These are phyloP conservation scores for Trichosanthes truncata DNA, from an alignment of 306 rosid species.

Conservation along the genomic window DNA sequence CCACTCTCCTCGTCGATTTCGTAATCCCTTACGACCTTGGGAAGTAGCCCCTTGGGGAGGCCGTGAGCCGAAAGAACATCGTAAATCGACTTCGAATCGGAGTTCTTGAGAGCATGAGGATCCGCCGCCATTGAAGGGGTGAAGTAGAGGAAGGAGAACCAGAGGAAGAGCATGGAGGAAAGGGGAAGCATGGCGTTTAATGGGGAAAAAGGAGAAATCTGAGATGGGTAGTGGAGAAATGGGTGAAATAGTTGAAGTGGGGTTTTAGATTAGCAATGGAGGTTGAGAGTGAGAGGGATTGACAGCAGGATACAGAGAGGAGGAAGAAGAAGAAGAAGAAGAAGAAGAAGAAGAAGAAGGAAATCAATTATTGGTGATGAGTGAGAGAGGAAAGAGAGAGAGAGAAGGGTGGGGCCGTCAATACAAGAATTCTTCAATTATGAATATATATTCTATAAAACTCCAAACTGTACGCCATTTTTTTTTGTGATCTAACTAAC, in stretches of 20 bases:
- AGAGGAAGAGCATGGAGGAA: slow-evolving; percentile 5
- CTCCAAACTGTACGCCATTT: slow-evolving; percentile 2
- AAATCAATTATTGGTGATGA: slow-evolving; percentile 61
- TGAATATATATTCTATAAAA: slow-evolving; percentile 10
- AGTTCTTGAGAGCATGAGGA: not conserved
- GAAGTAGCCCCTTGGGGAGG: slow-evolving; percentile 78
- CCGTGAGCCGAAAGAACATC: slow-evolving; percentile 50
- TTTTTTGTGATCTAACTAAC: slow-evolving; percentile 4
- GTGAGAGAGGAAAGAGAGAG: not conserved
- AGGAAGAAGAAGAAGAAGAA: slow-evolving; percentile 24
- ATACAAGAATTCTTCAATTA: slow-evolving; percentile 8
- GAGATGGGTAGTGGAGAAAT: not conserved
- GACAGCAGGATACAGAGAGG: not conserved
- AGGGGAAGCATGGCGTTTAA: not conserved
- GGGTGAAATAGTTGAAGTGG: not conserved
- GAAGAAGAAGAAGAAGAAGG: slow-evolving; percentile 22
- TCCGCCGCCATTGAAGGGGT: not conserved
- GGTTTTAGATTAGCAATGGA: slow-evolving; percentile 21
- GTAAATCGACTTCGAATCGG: slow-evolving; percentile 26
- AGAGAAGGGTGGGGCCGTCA: slow-evolving; percentile 14
- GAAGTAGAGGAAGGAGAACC: slow-evolving; percentile 7
- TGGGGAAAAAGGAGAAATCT: not conserved
- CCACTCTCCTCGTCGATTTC: slow-evolving; percentile 32
- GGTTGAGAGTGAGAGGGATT: not conserved
- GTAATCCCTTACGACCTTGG: slow-evolving; percentile 52